A percentile compares a stretch with the other conserved stretches of the same genome.
Conservation (phyloP, 2,329 filamentous ascomycete genomes). For the Aspergillus neoniger region DNA sequence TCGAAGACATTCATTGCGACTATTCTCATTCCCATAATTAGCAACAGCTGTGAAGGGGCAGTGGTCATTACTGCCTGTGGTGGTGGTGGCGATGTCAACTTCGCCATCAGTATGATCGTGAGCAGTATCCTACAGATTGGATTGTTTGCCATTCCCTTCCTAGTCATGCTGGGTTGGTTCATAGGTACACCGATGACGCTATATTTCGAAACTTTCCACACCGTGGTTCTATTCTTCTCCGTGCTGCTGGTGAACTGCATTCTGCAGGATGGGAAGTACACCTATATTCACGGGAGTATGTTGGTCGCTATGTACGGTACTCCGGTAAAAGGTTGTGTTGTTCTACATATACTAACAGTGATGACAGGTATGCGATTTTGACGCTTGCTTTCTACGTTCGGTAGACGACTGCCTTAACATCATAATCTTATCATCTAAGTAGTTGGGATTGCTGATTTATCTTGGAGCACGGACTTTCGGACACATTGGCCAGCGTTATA, state of each 20-base stretch:
- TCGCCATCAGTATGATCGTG: conserved; percentile 71
- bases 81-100: conserved; percentile 61
- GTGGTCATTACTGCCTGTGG: conserved; percentile 69
- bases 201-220: conserved; percentile 73
- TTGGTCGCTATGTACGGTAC: conserved; percentile 47
- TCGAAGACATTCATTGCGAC: conserved; percentile 73
- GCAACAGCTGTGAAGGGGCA: conserved; percentile 72
- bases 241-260: conserved; percentile 68
- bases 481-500: neutral
- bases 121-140: conserved; percentile 76
- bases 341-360: neutral
- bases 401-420: neutral
- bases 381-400: conserved; percentile 16
- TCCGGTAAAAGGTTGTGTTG: neutral
- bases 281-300: conserved; percentile 76
- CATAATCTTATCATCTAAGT: neutral
- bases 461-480: neutral
- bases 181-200: conserved; percentile 68
- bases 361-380: conserved; percentile 14
- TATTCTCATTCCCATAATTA: conserved; percentile 71
- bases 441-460: neutral
- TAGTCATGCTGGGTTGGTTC: conserved; percentile 73
- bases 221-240: conserved; percentile 68
- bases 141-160: conserved; percentile 69
- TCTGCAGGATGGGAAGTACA: conserved; percentile 72